These are phyloP conservation scores for Tolypocladium pustulatum DNA, from an alignment of 2,329 filamentous ascomycete genomes.

Conservation along the genomic window DNA sequence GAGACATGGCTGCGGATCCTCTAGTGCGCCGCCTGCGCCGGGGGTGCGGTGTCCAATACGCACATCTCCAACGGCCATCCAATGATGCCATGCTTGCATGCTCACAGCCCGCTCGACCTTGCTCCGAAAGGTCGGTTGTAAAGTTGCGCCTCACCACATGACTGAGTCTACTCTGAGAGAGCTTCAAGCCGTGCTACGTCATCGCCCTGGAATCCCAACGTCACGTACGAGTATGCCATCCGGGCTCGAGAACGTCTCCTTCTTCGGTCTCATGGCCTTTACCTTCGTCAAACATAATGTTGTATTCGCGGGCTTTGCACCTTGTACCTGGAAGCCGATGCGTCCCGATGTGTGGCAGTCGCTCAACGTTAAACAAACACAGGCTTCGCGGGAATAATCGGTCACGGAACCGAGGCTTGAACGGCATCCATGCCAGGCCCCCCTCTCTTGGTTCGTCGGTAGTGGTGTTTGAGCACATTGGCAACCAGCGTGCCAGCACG, in stretches of 20 bases:
- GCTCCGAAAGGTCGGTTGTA: neutral
- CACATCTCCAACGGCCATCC: neutral
- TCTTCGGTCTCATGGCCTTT: neutral
- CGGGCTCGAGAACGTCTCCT: neutral
- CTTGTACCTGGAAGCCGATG: neutral
- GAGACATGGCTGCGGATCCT: constrained; percentile 1
- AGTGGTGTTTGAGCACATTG: neutral
- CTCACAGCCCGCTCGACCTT: neutral
- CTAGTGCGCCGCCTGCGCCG: neutral
- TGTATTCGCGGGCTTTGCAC: neutral
- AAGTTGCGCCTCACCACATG: neutral
- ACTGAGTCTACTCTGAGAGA: neutral
- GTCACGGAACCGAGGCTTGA: neutral
- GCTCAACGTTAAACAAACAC: neutral
- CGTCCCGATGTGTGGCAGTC: neutral
- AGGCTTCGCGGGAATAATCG: neutral
- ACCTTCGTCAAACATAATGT: neutral
- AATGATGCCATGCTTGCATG: neutral
- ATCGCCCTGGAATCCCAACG: neutral
- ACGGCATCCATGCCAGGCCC: too few relatives aligned
- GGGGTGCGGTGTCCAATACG: neutral
- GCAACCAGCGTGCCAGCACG: neutral
- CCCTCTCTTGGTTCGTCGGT: neutral
- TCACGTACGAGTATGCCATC: neutral
- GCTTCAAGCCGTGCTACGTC: neutral